Percentiles rank a stretch among this genome's conserved stretches.
phyloP scores from a whole-genome alignment of 1,284 basidiomycete species.

The Vanrija pseudolonga region DNA sequence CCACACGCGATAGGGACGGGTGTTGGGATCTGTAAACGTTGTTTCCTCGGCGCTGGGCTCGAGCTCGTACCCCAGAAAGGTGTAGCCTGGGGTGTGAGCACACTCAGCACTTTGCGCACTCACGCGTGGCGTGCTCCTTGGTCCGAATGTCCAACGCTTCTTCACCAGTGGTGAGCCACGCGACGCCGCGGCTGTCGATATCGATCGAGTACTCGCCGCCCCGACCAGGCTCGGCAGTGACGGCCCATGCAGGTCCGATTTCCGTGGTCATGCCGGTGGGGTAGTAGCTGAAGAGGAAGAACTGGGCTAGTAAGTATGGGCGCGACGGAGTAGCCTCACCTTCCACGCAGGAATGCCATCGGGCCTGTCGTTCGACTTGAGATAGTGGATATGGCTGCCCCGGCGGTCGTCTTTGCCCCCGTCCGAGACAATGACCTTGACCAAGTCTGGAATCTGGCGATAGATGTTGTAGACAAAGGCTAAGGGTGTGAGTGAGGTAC shows the following conservation, averaged over 20 bases:
- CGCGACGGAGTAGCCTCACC: background rate
- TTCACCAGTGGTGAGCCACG: too few relatives aligned
- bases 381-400: background rate
- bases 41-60: conserved; percentile 3
- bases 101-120: too few relatives aligned
- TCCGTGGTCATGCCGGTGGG: conserved; percentile 11
- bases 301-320: conserved; percentile 5
- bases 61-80: conserved; percentile 16
- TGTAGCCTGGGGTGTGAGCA: conserved; percentile 7
- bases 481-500: background rate
- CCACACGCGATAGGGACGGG: conserved; percentile 21
- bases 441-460: conserved; percentile 16
- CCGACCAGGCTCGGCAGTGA: conserved; percentile 3
- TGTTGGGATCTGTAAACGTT: background rate
- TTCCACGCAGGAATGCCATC: conserved; percentile 18
- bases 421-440: conserved; percentile 14
- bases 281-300: conserved; percentile 22
- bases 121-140: too few relatives aligned
- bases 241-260: conserved; percentile 21
- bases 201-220: background rate
- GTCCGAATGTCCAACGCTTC: too few relatives aligned
- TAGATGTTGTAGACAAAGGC: conserved; percentile 12
- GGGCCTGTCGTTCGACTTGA: conserved; percentile 2
- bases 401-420: conserved; percentile 6
- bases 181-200: background rate